Percentiles rank a stretch among this genome's conserved stretches.
These are phyloP conservation scores for Paecilomyces fulvus DNA, from an alignment of 2,329 filamentous ascomycete genomes.

Conservation along the genomic window DNA sequence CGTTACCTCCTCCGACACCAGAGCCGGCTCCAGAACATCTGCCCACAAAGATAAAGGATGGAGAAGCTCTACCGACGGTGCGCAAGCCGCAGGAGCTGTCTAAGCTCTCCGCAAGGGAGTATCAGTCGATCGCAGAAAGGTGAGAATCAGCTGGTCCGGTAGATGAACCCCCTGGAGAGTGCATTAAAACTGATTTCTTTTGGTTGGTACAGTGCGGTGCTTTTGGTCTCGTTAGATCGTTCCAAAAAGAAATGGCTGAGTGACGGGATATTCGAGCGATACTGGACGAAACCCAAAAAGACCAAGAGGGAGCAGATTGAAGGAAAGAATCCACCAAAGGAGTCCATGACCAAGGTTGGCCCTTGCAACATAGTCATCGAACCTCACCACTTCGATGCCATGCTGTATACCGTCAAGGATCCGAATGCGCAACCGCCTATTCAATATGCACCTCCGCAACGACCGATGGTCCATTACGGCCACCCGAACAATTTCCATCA, in stretches of 20 bases:
- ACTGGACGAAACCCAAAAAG: slow-evolving; percentile 51
- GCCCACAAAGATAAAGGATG: slow-evolving; percentile 46
- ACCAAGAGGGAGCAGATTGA: slow-evolving; percentile 44
- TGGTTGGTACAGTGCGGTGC: slow-evolving; percentile 40
- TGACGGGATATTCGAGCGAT: slow-evolving; percentile 47
- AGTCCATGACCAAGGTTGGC: slow-evolving; percentile 48
- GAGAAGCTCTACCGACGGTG: slow-evolving; percentile 46
- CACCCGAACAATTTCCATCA: slow-evolving; percentile 33
- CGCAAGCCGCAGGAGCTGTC: slow-evolving; percentile 39
- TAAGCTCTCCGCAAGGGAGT: slow-evolving; percentile 43
- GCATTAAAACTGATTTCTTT: slow-evolving; percentile 9
- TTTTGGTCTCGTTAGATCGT: slow-evolving; percentile 49
- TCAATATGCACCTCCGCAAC: slow-evolving; percentile 30
- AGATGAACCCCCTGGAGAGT: neutral
- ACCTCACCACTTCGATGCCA: slow-evolving; percentile 54
- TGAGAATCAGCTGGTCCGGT: slow-evolving; percentile 13
- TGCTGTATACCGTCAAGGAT: slow-evolving; percentile 48
- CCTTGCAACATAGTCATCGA: slow-evolving; percentile 53
- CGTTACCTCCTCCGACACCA: slow-evolving; percentile 18
- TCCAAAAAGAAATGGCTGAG: slow-evolving; percentile 52
- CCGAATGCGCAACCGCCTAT: slow-evolving; percentile 30
- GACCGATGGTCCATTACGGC: slow-evolving; percentile 36
- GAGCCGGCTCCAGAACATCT: slow-evolving; percentile 33
- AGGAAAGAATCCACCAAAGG: slow-evolving; percentile 40
- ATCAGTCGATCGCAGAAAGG: slow-evolving; percentile 53